Conservation (phyloP, 108 stramenopile species). For the Pseudonitzschia pungens region DNA sequence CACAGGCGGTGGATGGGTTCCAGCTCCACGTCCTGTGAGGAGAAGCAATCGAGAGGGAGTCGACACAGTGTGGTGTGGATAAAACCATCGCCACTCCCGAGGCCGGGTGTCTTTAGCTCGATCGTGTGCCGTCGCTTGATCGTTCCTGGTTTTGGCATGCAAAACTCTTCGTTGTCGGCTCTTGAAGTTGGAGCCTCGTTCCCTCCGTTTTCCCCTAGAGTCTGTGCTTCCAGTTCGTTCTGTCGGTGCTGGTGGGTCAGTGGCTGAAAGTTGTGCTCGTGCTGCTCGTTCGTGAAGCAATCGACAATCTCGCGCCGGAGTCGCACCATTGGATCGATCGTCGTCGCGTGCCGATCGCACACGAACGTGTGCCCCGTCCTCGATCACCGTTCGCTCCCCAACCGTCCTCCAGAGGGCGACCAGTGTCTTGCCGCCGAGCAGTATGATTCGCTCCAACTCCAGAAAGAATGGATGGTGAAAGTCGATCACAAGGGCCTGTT, state of each 20-base stretch:
- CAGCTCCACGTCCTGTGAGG: constrained; percentile 46
- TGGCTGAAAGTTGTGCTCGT: constrained; percentile 35
- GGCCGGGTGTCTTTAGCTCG: constrained; percentile 49
- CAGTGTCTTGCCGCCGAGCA: constrained; percentile 56
- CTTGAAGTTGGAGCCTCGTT: background rate
- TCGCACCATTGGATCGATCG: constrained; percentile 46
- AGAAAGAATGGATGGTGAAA: constrained; percentile 62
- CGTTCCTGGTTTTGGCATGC: constrained; percentile 12
- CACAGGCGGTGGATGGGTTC: constrained; percentile 55
- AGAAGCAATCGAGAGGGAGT: constrained; percentile 54
- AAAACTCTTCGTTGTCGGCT: background rate
- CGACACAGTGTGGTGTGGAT: constrained; percentile 64
- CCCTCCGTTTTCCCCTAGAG: background rate
- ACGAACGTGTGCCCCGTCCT: constrained; percentile 31
- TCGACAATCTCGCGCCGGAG: constrained; percentile 56
- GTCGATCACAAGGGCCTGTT: constrained; percentile 50
- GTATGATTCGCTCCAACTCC: constrained; percentile 54
- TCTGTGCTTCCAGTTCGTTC: background rate
- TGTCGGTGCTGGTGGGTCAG: constrained; percentile 43
- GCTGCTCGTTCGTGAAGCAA: constrained; percentile 55
- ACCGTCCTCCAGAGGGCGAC: constrained; percentile 63
- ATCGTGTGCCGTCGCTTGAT: constrained; percentile 41
- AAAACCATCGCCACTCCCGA: constrained; percentile 59
- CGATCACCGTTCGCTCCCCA: constrained; percentile 47
- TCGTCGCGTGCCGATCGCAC: constrained; percentile 52